Conservation (phyloP, 305 asterid genomes). For the Fraxinus paxiana region DNA sequence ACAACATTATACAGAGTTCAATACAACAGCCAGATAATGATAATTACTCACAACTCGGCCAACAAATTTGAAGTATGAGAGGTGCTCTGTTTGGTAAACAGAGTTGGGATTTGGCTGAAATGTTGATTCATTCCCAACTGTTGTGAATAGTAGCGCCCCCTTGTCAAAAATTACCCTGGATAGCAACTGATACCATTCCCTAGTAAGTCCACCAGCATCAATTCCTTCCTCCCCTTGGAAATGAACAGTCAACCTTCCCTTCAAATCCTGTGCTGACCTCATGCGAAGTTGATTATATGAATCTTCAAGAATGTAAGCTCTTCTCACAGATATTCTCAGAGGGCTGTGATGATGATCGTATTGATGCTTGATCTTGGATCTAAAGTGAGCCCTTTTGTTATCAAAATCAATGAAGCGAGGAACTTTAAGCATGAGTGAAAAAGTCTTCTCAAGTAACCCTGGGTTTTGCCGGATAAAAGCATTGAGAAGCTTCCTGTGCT, state of each 20-base stretch:
- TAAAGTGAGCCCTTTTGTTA: constrained; percentile 88
- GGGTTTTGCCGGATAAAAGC: constrained; percentile 91
- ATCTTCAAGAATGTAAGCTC: constrained; percentile 97
- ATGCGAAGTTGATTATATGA: constrained; percentile 88
- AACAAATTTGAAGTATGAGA: constrained; percentile 91
- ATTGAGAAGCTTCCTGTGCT: constrained; percentile 85
- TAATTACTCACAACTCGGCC: constrained; percentile 87
- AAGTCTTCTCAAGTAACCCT: constrained; percentile 89
- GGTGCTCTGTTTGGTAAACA: constrained; percentile 95
- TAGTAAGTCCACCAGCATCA: constrained; percentile 97
- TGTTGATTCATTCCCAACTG: constrained; percentile 92
- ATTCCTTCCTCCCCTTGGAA: constrained; percentile 99
- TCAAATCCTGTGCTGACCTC: constrained; percentile 88
- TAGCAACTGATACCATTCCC: constrained; percentile 95
- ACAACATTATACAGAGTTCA: constrained; percentile 6
- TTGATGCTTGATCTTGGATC: constrained; percentile 92
- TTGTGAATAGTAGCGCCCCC: constrained; percentile 85
- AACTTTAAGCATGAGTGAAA: constrained; percentile 91
- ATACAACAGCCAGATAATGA: constrained; percentile 16
- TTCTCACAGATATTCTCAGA: constrained; percentile 84
- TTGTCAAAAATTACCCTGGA: constrained; percentile 94
- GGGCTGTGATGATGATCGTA: constrained; percentile 94
- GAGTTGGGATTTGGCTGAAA: constrained; percentile 98
- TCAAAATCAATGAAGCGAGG: constrained; percentile 95
- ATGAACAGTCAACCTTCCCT: constrained; percentile 91